phyloP scores from a whole-genome alignment of 2,329 filamentous ascomycete genomes.

The Fusarium sp. region DNA sequence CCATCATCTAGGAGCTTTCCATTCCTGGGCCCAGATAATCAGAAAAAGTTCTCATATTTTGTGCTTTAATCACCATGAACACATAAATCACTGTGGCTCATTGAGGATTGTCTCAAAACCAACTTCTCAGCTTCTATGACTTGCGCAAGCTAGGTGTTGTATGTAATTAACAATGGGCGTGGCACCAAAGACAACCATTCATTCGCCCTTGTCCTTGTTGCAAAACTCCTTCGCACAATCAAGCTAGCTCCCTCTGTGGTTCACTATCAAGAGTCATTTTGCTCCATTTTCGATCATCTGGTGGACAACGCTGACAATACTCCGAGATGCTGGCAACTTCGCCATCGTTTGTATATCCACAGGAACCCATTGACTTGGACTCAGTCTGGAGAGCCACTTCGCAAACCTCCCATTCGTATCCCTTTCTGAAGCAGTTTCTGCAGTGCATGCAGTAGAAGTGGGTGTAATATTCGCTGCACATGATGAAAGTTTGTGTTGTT shows the following conservation, averaged over 20 bases:
- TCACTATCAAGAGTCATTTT: background rate
- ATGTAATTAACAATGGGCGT: background rate
- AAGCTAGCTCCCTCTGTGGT: background rate
- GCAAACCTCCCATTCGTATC: constrained; percentile 18
- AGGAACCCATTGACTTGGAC: constrained; percentile 22
- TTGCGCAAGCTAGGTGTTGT: too few species aligned
- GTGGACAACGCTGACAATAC: constrained; percentile 23
- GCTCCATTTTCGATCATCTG: constrained; percentile 27
- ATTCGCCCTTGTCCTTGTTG: too few species aligned
- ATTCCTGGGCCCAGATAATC: too few species aligned
- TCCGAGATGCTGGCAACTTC: constrained; percentile 13
- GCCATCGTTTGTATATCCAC: constrained; percentile 14
- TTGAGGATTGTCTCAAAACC: too few species aligned
- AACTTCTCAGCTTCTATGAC: too few species aligned
- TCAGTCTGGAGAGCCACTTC: constrained; percentile 1
- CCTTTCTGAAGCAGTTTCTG: constrained; percentile 10
- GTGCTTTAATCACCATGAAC: too few species aligned
- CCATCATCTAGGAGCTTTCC: too few species aligned
- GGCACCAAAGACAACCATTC: background rate
- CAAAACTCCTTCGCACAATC: background rate
- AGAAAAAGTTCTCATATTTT: too few species aligned
- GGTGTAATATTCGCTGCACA: constrained; percentile 24
- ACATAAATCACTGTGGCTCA: too few species aligned
- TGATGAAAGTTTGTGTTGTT: background rate
- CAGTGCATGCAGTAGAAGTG: constrained; percentile 25